Evolutionary conservation across 2,329 filamentous ascomycete genomes (phyloP).

Genomic region (Escovopsis weberi): DNA sequence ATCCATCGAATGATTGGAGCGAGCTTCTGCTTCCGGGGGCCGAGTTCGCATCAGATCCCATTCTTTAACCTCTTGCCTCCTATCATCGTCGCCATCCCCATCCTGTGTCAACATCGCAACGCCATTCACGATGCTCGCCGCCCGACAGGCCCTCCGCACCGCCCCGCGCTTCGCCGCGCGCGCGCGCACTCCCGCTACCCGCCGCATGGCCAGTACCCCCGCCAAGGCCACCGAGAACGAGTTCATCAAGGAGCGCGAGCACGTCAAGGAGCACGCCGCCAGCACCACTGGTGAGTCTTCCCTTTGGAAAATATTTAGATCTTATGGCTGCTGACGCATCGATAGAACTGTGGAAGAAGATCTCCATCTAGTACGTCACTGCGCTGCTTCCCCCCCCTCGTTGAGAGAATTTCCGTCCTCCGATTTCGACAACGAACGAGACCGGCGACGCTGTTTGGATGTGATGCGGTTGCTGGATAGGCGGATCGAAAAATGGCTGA

Average conservation of each 20-base stretch:
- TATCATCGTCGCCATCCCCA: constrained; percentile 9
- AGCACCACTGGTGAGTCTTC: constrained; percentile 60
- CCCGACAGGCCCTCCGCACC: constrained; percentile 45
- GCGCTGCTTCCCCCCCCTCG: neutral
- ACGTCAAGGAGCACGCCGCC: constrained; percentile 80
- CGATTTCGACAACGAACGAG: neutral
- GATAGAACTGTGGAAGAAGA: constrained; percentile 85
- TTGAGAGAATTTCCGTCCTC: constrained; percentile 14
- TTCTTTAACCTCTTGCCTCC: constrained; percentile 10
- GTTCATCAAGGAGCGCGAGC: constrained; percentile 84
- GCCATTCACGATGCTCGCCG: constrained; percentile 43
- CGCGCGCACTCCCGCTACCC: constrained; percentile 47
- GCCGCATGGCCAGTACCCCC: constrained; percentile 56
- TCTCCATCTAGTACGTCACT: constrained; percentile 76
- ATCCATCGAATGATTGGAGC: constrained; percentile 11
- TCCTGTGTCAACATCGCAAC: constrained; percentile 12
- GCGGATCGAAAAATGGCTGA: constrained; percentile 8
- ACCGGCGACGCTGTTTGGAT: neutral
- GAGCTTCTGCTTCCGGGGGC: constrained; percentile 17
- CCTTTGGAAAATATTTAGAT: constrained; percentile 1
- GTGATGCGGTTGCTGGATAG: neutral
- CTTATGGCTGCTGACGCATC: constrained; percentile 17
- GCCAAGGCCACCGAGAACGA: constrained; percentile 76
- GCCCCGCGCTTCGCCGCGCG: constrained; percentile 49
- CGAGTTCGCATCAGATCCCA: constrained; percentile 9